phyloP scores from a whole-genome alignment of 2,329 filamentous ascomycete species.

The Tolypocladium cylindrosporum region DNA sequence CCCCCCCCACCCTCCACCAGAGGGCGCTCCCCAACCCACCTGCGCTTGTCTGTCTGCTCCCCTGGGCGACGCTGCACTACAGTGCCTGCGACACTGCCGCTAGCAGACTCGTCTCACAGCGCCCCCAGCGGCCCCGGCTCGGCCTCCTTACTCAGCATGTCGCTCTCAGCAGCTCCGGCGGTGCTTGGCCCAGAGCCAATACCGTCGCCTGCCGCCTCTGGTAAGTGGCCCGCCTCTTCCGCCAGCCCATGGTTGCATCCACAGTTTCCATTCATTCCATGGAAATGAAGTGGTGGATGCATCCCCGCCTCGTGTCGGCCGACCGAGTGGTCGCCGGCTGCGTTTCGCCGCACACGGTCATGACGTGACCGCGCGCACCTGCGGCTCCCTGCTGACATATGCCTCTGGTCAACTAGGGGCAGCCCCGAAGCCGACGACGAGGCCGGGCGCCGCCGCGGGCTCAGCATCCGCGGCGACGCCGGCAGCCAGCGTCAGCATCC shows the following conservation, averaged over 20 bases:
- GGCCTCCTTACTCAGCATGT: neutral
- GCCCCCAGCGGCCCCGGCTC: neutral
- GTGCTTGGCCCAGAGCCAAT: neutral
- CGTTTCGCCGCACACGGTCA: conserved; percentile 3
- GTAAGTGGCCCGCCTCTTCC: conserved; percentile 2
- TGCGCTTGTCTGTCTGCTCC: neutral
- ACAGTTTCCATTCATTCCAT: conserved; percentile 1
- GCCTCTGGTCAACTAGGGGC: conserved; percentile 1
- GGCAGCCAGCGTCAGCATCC: neutral
- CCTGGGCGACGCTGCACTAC: neutral
- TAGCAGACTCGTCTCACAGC: neutral
- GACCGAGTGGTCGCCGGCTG: neutral
- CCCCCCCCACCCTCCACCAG: neutral
- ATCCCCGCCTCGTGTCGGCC: conserved; percentile 3
- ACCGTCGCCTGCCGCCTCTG: neutral
- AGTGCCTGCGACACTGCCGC: neutral
- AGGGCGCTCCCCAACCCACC: neutral
- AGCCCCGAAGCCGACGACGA: neutral
- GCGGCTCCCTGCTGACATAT: conserved; percentile 8
- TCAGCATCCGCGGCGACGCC: conserved; percentile 3
- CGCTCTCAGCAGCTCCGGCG: conserved; percentile 1
- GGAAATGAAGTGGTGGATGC: neutral
- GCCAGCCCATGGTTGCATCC: conserved; percentile 3
- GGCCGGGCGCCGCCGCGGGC: neutral
- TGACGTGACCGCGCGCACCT: conserved; percentile 10